Evolutionary conservation across 768 basidiomycete species (phyloP), one percentile per base, ranked within the genome.

Genomic region (Rhodotorula diobovata): DNA sequence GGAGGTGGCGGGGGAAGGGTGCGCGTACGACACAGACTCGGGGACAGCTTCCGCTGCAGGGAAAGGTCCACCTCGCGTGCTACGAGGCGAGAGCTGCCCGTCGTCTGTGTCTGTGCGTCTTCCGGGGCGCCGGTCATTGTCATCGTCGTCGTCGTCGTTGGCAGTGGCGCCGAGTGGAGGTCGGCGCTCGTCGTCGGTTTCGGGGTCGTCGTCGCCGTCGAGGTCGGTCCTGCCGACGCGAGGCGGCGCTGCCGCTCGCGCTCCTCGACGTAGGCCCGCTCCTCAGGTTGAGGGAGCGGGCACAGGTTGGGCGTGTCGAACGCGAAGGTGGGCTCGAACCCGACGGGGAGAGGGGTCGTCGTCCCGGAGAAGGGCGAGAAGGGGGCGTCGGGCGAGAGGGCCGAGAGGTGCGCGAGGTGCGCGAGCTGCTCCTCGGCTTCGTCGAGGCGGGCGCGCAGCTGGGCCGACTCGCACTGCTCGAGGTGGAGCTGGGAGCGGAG

Each of bases 21-120:
- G 45, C 41, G 41, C 23, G 41, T 37, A n/a, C 46, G 45, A 43
- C 39, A 35, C 41, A 57, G 32, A 10, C 23, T 50, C 34, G 23
- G 30, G n/a, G 45, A 37, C 58, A 61, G 73, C 54, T 71, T 74
- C 73, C 73, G 73, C 73, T 60, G 73, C 73, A 74, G 73, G 73
- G 73, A 74, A 35, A 23, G 30, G 11, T 70, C 68, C 35, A 54
- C 73, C 73, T 74, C 73, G 73, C 73, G 73, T 74, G 73, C 73
- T 74, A 74, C 73, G 73, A 74, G 73, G 73, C 68, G 73, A 68
- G 61, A 65, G 69, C 70, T 72, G 55, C 34, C 35, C 25, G 35
- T 15, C 15, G 35, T 25, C 16, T 66, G 35, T 28, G 14, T 25
- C 32, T 23, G 23, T 39, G 28, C 35, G 34, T 15, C 60, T 14